Base-by-base conservation (phyloP, 768 basidiomycete genomes). In the Leccinum imitatum region DNA sequence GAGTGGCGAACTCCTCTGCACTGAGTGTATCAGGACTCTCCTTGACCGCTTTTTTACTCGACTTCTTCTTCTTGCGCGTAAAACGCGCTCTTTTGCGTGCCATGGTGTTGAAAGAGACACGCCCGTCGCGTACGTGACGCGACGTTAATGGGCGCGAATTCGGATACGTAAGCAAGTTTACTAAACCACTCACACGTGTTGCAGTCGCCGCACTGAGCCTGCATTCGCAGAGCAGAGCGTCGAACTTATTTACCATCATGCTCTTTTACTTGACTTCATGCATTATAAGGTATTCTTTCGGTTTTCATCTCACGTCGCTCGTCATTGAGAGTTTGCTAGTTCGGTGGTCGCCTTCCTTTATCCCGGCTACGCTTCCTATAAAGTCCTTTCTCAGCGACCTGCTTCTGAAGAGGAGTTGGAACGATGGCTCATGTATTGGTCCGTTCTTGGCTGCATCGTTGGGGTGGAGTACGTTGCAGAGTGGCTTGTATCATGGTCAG, bases 391-490 rank as follows among this genome's bases (percentile, higher is more conserved):
- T 39, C 86, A 90, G 66, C 82, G 92, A n/a, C 91, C 91, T 19
- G 90, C 91, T 2, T 88, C 87, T 1, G 91, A 93, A 67, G 83
- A 81, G 54, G 92, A 93, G 50, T 79, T 95, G 9, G 95, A 97
- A 71, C 80, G 93, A 75, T 97, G 95, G 94, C 81, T 98, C 56
- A 95, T 94, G 91, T 98, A 97, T 68, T 98, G 95, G 95, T 87
- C 87, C n/a, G 90, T 91, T 0, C 81, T 92, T 3, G 90, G 91
- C 2, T 90, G 88, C 69, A 85, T 94, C 67, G 82, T 94, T 15
- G 87, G 84, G 4, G 75, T 91, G 6, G 95, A 97, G 73, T 90
- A 89, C 67, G 78, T 91, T 27, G 88, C 87, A 9, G 93, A 95
- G 68, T 95, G 94, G 92, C 74, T 88, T 15, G 76, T 96, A 31